Evolutionary conservation across 495 filamentous ascomycete species (phyloP).

Genomic region (Thozetella sp.): DNA sequence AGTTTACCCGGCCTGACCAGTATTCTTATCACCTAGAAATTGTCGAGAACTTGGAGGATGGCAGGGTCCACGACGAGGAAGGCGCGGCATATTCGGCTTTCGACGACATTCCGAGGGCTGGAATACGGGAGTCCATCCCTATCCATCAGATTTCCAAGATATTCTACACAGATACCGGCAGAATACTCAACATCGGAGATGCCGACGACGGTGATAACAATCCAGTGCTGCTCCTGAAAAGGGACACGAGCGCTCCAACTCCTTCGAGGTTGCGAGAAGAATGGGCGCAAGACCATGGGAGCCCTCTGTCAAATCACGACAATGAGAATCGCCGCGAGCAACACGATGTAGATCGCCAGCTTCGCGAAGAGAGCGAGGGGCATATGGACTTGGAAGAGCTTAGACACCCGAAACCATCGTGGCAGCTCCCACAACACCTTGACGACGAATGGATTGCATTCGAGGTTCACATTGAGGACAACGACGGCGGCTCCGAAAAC

Average conservation of each 20-base stretch:
- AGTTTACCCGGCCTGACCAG: conserved; percentile 47
- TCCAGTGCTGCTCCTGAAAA: conserved; percentile 84
- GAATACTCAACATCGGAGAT: conserved; percentile 85
- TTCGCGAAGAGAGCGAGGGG: conserved; percentile 49
- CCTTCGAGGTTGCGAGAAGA: conserved; percentile 47
- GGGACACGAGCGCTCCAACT: conserved; percentile 75
- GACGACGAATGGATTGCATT: conserved; percentile 97
- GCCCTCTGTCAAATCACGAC: conserved; percentile 13
- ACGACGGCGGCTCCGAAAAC: conserved; percentile 43
- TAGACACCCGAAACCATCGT: conserved; percentile 36
- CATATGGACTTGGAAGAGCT: neutral
- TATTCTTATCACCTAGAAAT: conserved; percentile 90
- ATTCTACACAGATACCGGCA: conserved; percentile 95
- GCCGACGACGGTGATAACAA: conserved; percentile 77
- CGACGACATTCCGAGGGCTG: conserved; percentile 72
- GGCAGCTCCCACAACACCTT: conserved; percentile 75
- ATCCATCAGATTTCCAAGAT: conserved; percentile 94
- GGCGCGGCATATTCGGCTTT: conserved; percentile 65
- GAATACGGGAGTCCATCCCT: conserved; percentile 81
- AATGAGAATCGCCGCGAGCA: conserved; percentile 48
- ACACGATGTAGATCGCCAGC: conserved; percentile 68
- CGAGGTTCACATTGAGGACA: conserved; percentile 75
- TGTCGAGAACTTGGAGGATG: conserved; percentile 93
- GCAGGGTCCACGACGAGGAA: conserved; percentile 81
- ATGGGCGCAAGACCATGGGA: conserved; percentile 15